A percentile compares a stretch with the other conserved stretches of the same genome.
Evolutionary conservation across 495 filamentous ascomycete species (phyloP).

Genomic region (Lophiotrema nucula): DNA sequence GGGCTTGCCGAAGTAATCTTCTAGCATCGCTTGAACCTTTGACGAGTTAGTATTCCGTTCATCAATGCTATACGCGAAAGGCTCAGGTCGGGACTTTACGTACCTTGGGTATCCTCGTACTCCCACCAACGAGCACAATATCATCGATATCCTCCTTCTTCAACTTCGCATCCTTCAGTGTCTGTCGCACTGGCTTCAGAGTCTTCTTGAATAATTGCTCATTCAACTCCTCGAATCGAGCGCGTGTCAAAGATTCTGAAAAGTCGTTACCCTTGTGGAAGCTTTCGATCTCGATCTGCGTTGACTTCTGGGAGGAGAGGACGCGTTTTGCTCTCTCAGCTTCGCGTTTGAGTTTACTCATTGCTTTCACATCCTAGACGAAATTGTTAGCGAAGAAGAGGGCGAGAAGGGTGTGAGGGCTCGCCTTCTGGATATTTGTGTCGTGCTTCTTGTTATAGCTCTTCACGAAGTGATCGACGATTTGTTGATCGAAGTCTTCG

Average conservation of each 20-base stretch:
- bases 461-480: constrained; percentile 96
- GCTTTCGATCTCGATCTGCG: constrained; percentile 92
- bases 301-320: constrained; percentile 95
- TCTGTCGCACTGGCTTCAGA: constrained; percentile 95
- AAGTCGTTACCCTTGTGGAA: constrained; percentile 96
- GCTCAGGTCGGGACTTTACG: neutral
- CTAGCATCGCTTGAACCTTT: constrained; percentile 71
- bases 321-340: constrained; percentile 99
- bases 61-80: too few species aligned
- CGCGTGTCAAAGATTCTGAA: constrained; percentile 92
- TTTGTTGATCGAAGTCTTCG: constrained; percentile 97
- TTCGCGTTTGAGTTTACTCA: constrained; percentile 99
- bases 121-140: constrained; percentile 96
- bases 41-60: too few species aligned
- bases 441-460: constrained; percentile 97
- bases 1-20: constrained; percentile 94
- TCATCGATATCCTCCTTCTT: constrained; percentile 94
- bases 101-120: constrained; percentile 93
- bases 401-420: neutral
- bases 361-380: constrained; percentile 90
- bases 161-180: constrained; percentile 88
- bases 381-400: too few species aligned
- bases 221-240: constrained; percentile 98
- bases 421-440: constrained; percentile 39
- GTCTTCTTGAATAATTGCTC: constrained; percentile 97